Percentiles rank a stretch among this genome's conserved stretches.
phyloP scores from a whole-genome alignment of 2,329 filamentous ascomycete genomes.

The Rachicladosporium sp. region DNA sequence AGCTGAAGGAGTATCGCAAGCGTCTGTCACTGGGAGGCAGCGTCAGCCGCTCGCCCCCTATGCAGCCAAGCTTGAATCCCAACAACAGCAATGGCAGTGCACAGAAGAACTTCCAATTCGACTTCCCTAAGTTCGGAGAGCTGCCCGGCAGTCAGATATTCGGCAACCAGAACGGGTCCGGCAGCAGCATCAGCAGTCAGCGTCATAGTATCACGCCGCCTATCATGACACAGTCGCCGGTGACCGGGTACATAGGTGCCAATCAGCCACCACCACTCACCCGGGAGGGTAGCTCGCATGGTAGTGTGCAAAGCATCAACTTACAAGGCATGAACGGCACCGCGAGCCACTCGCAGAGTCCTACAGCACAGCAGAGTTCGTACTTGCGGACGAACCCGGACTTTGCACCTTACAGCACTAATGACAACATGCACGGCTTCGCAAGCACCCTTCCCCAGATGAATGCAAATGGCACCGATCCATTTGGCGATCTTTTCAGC shows the following conservation, averaged over 20 bases:
- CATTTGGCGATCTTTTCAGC: conserved; percentile 48
- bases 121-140: conserved; percentile 86
- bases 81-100: conserved; percentile 29
- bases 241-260: conserved; percentile 1
- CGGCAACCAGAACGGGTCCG: conserved; percentile 11
- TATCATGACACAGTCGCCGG: conserved; percentile 12
- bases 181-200: conserved; percentile 23
- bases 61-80: conserved; percentile 14
- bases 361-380: neutral
- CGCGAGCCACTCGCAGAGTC: conserved; percentile 5
- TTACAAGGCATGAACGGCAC: conserved; percentile 12
- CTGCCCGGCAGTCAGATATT: conserved; percentile 47
- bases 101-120: conserved; percentile 65
- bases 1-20: conserved; percentile 85
- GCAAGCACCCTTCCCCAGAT: conserved; percentile 24
- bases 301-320: conserved; percentile 7
- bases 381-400: conserved; percentile 6
- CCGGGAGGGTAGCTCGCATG: conserved; percentile 25
- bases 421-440: conserved; percentile 23
- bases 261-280: conserved; percentile 21
- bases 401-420: conserved; percentile 20
- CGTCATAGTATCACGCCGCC: conserved; percentile 16
- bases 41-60: conserved; percentile 37
- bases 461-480: conserved; percentile 16
- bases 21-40: conserved; percentile 52